Conservation (phyloP, 306 rosid species). For the Begonia loranthoides region DNA sequence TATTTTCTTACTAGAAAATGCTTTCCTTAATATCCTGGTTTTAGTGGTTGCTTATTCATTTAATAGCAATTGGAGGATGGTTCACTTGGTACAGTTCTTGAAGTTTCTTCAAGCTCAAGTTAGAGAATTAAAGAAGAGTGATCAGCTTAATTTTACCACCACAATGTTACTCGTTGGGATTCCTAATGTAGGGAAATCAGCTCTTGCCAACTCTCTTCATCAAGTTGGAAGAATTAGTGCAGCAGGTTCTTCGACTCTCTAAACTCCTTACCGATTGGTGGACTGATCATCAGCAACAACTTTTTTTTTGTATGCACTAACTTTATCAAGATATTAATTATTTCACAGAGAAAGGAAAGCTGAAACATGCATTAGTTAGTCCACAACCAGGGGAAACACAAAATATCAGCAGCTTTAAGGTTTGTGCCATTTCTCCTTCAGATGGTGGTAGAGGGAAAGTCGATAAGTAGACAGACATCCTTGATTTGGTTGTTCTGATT, state of each 20-base stretch:
- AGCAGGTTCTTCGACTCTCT: slow-evolving; percentile 36
- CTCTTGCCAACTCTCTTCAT: slow-evolving; percentile 79
- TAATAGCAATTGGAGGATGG: not conserved
- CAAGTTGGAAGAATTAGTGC: slow-evolving; percentile 84
- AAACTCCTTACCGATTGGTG: not conserved
- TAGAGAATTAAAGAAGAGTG: slow-evolving; percentile 36
- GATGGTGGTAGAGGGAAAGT: not conserved
- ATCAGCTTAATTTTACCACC: slow-evolving; percentile 36
- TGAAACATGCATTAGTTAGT: slow-evolving; percentile 66
- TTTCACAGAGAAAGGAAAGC: slow-evolving; percentile 70
- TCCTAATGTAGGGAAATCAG: slow-evolving; percentile 91
- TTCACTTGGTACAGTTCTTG: slow-evolving; percentile 38
- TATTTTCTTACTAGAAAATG: too few species aligned
- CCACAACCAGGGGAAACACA: slow-evolving; percentile 75
- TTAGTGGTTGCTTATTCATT: slow-evolving; percentile 1
- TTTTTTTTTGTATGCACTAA: not conserved
- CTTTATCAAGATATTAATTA: slow-evolving; percentile 5
- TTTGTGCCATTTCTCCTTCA: slow-evolving; percentile 14
- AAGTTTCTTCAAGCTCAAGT: slow-evolving; percentile 57
- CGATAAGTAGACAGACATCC: not conserved
- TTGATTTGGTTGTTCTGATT: too few species aligned
- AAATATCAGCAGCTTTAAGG: slow-evolving; percentile 81
- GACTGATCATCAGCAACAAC: not conserved
- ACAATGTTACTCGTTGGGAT: slow-evolving; percentile 65
- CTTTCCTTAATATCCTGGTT: not conserved